Evolutionary conservation across 2,329 filamentous ascomycete species (phyloP).

Genomic region (Lasiodiplodia sp.): DNA sequence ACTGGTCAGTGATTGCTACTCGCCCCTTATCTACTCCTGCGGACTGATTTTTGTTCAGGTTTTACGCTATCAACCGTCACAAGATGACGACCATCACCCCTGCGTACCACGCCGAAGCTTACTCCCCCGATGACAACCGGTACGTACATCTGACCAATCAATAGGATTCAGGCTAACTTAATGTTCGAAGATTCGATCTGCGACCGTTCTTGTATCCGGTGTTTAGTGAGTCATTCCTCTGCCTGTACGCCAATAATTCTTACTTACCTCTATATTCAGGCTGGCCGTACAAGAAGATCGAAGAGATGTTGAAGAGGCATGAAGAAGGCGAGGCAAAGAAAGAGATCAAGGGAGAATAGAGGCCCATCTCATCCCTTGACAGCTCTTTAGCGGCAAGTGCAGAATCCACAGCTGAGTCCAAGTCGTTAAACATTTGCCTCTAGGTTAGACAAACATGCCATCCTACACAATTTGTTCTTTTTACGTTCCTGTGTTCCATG

Average conservation of each 20-base stretch:
- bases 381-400: background rate
- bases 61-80: slow-evolving; percentile 70
- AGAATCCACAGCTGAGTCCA: background rate
- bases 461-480: too few relatives aligned
- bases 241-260: background rate
- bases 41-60: slow-evolving; percentile 47
- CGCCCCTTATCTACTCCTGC: background rate
- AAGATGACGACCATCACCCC: slow-evolving; percentile 70
- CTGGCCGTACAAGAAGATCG: slow-evolving; percentile 50
- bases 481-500: too few relatives aligned
- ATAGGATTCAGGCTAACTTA: slow-evolving; percentile 13
- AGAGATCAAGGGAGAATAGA: slow-evolving; percentile 29
- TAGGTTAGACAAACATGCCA: too few relatives aligned
- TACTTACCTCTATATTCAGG: background rate
- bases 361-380: background rate
- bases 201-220: slow-evolving; percentile 64
- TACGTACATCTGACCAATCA: slow-evolving; percentile 53
- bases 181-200: slow-evolving; percentile 42
- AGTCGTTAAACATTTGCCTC: background rate
- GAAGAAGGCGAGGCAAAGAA: slow-evolving; percentile 26
- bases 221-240: slow-evolving; percentile 33
- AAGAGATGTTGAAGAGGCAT: slow-evolving; percentile 43
- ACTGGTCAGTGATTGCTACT: slow-evolving; percentile 30
- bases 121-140: slow-evolving; percentile 65
- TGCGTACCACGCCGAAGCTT: slow-evolving; percentile 61